A percentile compares a stretch with the other conserved stretches of the same genome.
Evolutionary conservation across 345 rosid genomes (phyloP).

Genomic region (Citrus trifoliata): DNA sequence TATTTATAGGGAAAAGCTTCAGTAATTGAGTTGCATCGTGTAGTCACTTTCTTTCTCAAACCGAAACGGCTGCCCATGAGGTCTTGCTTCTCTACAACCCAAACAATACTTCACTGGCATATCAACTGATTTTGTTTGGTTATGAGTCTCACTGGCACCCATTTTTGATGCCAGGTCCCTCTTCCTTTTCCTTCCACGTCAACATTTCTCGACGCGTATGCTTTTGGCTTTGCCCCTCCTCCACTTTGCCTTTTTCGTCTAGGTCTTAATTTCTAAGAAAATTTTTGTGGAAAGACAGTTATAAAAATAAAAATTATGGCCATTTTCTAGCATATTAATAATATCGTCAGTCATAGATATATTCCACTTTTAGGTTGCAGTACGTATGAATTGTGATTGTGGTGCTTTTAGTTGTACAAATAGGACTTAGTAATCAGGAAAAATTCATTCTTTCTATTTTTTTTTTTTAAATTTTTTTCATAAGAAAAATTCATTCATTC

Average conservation of each 20-base stretch:
- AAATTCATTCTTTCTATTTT: no score
- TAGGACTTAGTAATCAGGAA: background rate
- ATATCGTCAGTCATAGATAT: no score
- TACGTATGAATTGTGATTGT: background rate
- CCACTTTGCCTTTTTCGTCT: background rate
- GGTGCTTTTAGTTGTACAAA: background rate
- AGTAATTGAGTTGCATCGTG: background rate
- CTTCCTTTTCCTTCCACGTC: background rate
- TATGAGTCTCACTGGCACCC: constrained; percentile 18
- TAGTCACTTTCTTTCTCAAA: constrained; percentile 1
- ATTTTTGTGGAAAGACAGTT: no score
- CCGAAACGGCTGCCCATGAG: constrained; percentile 1
- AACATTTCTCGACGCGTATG: background rate
- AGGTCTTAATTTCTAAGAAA: no score
- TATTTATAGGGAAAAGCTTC: background rate
- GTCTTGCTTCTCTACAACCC: background rate
- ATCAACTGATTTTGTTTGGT: constrained; percentile 22
- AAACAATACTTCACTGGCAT: background rate
- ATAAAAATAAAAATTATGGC: no score
- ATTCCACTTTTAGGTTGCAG: no score
- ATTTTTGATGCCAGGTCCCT: background rate
- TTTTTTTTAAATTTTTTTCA: no score
- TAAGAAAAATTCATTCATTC: no score
- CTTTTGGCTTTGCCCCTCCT: background rate
- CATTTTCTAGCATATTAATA: no score